Conservation (phyloP, 2,329 filamentous ascomycete genomes). For the Apiospora koreana region DNA sequence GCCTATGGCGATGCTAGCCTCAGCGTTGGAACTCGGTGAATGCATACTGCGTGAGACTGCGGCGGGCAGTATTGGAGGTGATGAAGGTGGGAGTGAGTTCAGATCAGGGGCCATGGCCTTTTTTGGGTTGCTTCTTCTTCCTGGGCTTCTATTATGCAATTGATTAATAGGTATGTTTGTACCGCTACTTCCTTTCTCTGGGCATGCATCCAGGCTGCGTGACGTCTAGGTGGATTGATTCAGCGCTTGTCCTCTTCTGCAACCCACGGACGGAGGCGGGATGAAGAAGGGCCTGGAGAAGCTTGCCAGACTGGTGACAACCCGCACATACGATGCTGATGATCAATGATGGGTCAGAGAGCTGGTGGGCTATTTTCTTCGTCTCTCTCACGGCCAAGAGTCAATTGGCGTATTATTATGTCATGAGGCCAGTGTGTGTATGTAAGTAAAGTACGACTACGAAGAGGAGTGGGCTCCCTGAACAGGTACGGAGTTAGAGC, state of each 20-base stretch:
- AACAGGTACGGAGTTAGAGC: neutral
- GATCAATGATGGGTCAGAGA: neutral
- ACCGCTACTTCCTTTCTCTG: neutral
- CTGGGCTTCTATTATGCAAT: neutral
- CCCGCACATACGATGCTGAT: neutral
- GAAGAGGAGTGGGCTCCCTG: neutral
- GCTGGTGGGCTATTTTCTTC: neutral
- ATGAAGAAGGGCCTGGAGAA: neutral
- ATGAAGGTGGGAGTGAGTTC: slow-evolving; percentile 58
- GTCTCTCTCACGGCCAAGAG: neutral
- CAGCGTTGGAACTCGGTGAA: slow-evolving; percentile 24
- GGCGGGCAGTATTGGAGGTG: slow-evolving; percentile 39
- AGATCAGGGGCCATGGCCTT: slow-evolving; percentile 54
- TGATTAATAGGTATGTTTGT: neutral
- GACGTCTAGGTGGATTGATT: neutral
- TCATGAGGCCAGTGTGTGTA: neutral
- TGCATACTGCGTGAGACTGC: neutral
- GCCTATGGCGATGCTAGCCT: slow-evolving; percentile 28
- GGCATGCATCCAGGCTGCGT: neutral
- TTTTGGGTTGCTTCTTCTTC: neutral
- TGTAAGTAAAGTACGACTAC: neutral
- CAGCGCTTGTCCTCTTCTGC: neutral
- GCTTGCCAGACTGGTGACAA: neutral
- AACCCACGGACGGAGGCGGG: neutral
- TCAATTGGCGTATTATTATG: neutral